Percentiles rank a stretch among this genome's conserved stretches.
phyloP scores from a whole-genome alignment of 257 asterid genomes.

The Solanum appendiculatum region DNA sequence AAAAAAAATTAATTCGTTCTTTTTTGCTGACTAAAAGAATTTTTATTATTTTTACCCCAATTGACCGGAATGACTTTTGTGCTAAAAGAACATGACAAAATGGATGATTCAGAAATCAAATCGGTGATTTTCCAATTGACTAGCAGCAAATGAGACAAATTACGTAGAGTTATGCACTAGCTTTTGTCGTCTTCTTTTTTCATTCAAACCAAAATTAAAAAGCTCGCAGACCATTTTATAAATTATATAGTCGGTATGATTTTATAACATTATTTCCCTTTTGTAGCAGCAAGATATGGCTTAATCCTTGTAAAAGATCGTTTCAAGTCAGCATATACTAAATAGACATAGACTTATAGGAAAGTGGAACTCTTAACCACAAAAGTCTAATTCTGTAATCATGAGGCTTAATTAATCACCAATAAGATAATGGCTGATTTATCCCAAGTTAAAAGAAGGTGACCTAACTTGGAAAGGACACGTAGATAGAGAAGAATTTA shows the following conservation, averaged over 20 bases:
- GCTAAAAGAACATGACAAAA: neutral
- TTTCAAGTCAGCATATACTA: neutral
- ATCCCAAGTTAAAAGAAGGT: neutral
- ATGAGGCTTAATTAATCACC: neutral
- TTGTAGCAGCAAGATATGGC: neutral
- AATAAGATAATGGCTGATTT: neutral
- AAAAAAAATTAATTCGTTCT: neutral
- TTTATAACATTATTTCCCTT: neutral
- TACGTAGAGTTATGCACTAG: neutral
- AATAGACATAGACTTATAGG: neutral
- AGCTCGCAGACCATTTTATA: too few species aligned
- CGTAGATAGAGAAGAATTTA: neutral
- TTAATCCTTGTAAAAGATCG: neutral
- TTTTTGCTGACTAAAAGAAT: neutral
- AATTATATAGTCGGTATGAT: too few species aligned
- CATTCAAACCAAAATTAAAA: neutral
- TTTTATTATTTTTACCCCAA: neutral
- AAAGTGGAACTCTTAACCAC: neutral
- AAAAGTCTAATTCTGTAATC: neutral
- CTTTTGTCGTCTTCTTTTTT: neutral
- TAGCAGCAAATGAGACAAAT: neutral
- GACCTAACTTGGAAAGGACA: neutral
- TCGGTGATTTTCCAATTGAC: neutral
- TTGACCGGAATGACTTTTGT: neutral
- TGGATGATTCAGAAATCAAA: neutral